phyloP scores from a whole-genome alignment of 257 asterid species.

The Solanum medicagineum region DNA sequence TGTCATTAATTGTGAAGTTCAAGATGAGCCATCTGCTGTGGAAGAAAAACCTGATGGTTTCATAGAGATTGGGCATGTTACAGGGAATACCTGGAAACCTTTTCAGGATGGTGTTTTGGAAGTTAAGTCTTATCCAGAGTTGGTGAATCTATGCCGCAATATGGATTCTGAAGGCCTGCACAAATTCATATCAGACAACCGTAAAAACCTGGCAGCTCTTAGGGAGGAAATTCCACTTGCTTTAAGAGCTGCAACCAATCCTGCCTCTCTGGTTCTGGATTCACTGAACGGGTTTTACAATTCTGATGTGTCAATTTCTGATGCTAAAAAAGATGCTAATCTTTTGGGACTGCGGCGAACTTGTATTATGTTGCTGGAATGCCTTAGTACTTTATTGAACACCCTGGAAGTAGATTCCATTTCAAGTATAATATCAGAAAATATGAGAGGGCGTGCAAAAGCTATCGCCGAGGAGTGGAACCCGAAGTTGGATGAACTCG shows the following conservation, averaged over 20 bases:
- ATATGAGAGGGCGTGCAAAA: conserved; percentile 68
- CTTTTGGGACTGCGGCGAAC: conserved; percentile 86
- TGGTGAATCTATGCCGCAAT: conserved; percentile 66
- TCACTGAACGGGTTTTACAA: conserved; percentile 85
- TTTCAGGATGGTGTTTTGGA: conserved; percentile 21
- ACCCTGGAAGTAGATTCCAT: conserved; percentile 28
- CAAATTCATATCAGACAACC: conserved; percentile 90
- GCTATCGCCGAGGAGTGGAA: conserved; percentile 90
- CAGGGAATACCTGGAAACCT: conserved; percentile 16
- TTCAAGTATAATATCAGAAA: conserved; percentile 35
- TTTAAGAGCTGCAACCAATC: conserved; percentile 59
- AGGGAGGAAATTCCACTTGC: conserved; percentile 89
- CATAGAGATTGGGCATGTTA: conserved; percentile 16
- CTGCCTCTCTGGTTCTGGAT: conserved; percentile 74
- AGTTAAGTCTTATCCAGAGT: conserved; percentile 71
- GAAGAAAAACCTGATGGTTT: conserved; percentile 28
- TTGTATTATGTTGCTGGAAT: conserved; percentile 94
- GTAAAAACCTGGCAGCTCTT: conserved; percentile 72
- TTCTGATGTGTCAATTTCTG: conserved; percentile 33
- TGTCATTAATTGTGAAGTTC: conserved; percentile 17
- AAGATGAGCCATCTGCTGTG: conserved; percentile 21
- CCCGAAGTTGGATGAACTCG: conserved; percentile 82
- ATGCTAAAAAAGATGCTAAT: conserved; percentile 70
- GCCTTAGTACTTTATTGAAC: conserved; percentile 55
- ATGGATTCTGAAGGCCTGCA: conserved; percentile 88